These are phyloP conservation scores for Angomonas ambiguus DNA, from an alignment of 208 protist genomes.

Conservation along the genomic window DNA sequence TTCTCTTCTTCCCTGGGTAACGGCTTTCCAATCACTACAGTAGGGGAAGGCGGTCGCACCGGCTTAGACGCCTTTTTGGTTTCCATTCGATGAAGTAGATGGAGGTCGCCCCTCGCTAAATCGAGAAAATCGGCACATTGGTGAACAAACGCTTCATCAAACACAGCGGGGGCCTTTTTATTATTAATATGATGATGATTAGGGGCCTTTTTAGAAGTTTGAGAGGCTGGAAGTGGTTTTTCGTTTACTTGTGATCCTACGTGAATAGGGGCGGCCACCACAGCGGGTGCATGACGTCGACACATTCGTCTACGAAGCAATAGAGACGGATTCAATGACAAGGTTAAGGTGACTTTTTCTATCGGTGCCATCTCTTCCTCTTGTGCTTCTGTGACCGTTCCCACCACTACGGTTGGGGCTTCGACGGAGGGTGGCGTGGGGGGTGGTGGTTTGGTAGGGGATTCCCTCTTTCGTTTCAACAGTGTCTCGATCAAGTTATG, in stretches of 20 bases:
- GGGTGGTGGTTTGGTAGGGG: not conserved
- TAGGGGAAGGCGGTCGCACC: not conserved
- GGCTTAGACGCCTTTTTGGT: not conserved
- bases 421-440: no score
- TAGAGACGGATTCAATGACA: not conserved
- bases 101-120: not conserved
- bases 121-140: not conserved
- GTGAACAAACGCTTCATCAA: not conserved
- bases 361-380: not conserved
- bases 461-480: not conserved
- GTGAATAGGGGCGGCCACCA: not conserved
- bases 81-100: not conserved
- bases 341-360: not conserved
- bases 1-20: not conserved
- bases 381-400: no score
- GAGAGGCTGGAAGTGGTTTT: not conserved
- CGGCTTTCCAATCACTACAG: not conserved
- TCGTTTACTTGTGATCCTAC: not conserved
- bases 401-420: no score
- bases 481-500: not conserved
- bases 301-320: not conserved
- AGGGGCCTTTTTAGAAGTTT: no score
- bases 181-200: no score
- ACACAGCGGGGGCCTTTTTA: not conserved
- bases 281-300: not conserved